These are phyloP conservation scores for Ceratocystis destructans DNA, from an alignment of 2,329 filamentous ascomycete genomes.

Conservation along the genomic window DNA sequence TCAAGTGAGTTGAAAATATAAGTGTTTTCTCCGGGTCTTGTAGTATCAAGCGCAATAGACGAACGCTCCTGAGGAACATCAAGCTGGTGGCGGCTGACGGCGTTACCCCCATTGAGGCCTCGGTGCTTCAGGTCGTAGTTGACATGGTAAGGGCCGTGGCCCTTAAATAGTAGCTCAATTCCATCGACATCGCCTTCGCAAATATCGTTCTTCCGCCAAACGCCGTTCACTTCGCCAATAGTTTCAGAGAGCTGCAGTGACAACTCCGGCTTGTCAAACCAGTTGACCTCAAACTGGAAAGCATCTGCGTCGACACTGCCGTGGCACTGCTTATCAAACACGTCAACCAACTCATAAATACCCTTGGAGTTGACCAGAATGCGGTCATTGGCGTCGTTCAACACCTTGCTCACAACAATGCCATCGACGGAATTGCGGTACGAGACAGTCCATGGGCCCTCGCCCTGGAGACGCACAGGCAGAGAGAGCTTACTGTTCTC, in stretches of 20 bases:
- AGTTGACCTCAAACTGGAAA: slow-evolving; percentile 64
- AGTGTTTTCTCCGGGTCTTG: slow-evolving; percentile 65
- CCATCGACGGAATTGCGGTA: slow-evolving; percentile 48
- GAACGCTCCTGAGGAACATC: slow-evolving; percentile 65
- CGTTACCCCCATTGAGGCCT: slow-evolving; percentile 49
- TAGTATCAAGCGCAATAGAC: slow-evolving; percentile 74
- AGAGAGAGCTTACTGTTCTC: slow-evolving; percentile 61
- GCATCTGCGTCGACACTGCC: slow-evolving; percentile 64
- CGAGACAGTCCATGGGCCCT: slow-evolving; percentile 67
- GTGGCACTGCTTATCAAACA: slow-evolving; percentile 68
- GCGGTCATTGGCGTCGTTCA: slow-evolving; percentile 49
- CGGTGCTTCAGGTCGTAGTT: slow-evolving; percentile 69
- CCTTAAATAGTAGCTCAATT: slow-evolving; percentile 66
- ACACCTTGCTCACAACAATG: slow-evolving; percentile 32
- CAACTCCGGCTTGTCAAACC: slow-evolving; percentile 69
- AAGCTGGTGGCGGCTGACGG: slow-evolving; percentile 54
- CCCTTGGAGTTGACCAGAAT: slow-evolving; percentile 55
- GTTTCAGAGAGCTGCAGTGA: slow-evolving; percentile 51
- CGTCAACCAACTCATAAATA: slow-evolving; percentile 63
- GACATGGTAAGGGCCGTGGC: slow-evolving; percentile 66
- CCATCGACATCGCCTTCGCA: slow-evolving; percentile 91
- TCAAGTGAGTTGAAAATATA: slow-evolving; percentile 75
- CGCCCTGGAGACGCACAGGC: slow-evolving; percentile 73
- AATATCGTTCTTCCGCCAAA: slow-evolving; percentile 63
- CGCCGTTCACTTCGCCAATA: slow-evolving; percentile 37